A percentile compares a stretch with the other conserved stretches of the same genome.
Evolutionary conservation across 1,139 yeast genomes (phyloP).

Genomic region (Meyerozyma elateridarum): DNA sequence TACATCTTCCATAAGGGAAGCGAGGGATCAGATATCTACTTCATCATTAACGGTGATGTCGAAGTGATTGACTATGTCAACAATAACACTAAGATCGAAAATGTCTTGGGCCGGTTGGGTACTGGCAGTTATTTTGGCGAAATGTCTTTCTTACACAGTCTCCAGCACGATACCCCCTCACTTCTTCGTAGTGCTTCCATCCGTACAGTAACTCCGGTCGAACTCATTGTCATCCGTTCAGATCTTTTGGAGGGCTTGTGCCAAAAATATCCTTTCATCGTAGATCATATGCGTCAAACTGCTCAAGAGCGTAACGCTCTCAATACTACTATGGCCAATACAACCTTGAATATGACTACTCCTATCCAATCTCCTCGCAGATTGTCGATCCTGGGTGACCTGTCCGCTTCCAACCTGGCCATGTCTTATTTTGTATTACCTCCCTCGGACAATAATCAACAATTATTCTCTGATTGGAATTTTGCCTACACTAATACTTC

Average conservation of each 20-base stretch:
- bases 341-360: slow-evolving; percentile 1
- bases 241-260: slow-evolving; percentile 50
- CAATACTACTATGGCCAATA: slow-evolving; percentile 9
- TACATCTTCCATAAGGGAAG: slow-evolving; percentile 58
- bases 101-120: slow-evolving; percentile 52
- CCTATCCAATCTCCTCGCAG: slow-evolving; percentile 3
- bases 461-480: slow-evolving; percentile 15
- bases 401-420: not conserved
- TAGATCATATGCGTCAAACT: slow-evolving; percentile 55
- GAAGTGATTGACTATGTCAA: slow-evolving; percentile 52
- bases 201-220: slow-evolving; percentile 55
- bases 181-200: slow-evolving; percentile 54
- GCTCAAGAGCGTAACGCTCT: slow-evolving; percentile 46
- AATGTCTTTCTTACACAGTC: slow-evolving; percentile 58
- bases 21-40: slow-evolving; percentile 57
- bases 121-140: slow-evolving; percentile 73
- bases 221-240: slow-evolving; percentile 55
- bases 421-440: slow-evolving; percentile 3
- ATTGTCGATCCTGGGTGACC: slow-evolving; percentile 1
- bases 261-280: slow-evolving; percentile 51
- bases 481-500: slow-evolving; percentile 7
- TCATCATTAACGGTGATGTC: slow-evolving; percentile 64
- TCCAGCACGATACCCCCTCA: slow-evolving; percentile 27
- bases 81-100: slow-evolving; percentile 20
- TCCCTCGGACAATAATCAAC: not conserved